Evolutionary conservation across 2,329 filamentous ascomycete genomes (phyloP), one percentile per base, ranked within the genome.

Genomic region (Aspergillus luchuensis): DNA sequence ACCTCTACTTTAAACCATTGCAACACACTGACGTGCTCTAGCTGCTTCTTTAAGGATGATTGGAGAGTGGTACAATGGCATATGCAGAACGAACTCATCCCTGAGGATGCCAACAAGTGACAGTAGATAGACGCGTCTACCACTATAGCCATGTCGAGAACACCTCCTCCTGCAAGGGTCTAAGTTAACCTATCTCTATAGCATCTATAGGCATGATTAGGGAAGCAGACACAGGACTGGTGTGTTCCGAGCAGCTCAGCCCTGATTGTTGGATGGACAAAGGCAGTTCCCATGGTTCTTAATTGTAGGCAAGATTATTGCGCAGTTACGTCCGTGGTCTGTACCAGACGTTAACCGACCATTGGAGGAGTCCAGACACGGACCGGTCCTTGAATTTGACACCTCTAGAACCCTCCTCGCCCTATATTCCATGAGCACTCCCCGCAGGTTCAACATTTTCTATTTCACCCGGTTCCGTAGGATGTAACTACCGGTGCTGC

Each of bases 261-360:
- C 23, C 17, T 50, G 23, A 17, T n/a, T 17, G 28, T 28, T 8
- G 17, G 25, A 28, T n/a, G 47, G 25, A 49, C 19, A 30, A 25
- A 8, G 8, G 10, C 45, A 11, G 33, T 30, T 30, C 17, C 47
- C 47, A 33, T 50, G 47, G 47, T 50, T 50, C 47, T 17, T 17
- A 5, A 2, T 10, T 50, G 17, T 25, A 33, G 33, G 47, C 25
- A 49, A 49, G n/a, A 50, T 58, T 48, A 56, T 54, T 28, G 58
- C 61, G 60, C 60, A 56, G 64, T 66, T 63, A 66, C 49, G 19
- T 59, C 55, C 39, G 33, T 33, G 33, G 23, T 50, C 13, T 17
- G 21, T 49, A 49, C 23, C 45, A 49, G 45, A 49, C 54, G 48
- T 49, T 59, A 52, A 47, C 33, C 33, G n/a, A 15, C 25, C 47